Percentiles rank a stretch among this genome's conserved stretches.
Conservation (phyloP, 2,329 filamentous ascomycete genomes). For the Pezicula neosporulosa region DNA sequence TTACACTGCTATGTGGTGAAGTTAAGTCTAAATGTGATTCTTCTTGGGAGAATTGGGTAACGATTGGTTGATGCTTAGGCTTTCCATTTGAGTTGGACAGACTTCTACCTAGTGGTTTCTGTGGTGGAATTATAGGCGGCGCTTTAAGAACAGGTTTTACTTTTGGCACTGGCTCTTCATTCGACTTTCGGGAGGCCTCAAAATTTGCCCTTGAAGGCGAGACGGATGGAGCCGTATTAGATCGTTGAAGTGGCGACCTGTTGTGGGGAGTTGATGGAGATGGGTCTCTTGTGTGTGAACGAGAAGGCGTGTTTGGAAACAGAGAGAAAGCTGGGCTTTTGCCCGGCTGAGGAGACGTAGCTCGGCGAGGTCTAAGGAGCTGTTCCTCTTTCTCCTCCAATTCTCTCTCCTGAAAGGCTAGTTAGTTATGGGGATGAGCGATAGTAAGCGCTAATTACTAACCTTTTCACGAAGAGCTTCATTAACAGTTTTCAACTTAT, state of each 20-base stretch:
- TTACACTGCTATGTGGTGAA: background rate
- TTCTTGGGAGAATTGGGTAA: background rate
- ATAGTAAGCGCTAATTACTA: conserved; percentile 1
- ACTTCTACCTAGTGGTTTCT: background rate
- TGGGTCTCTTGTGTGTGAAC: conserved; percentile 9
- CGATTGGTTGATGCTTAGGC: background rate
- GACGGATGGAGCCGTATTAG: conserved; percentile 51
- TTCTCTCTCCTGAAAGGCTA: background rate
- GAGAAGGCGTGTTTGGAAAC: conserved; percentile 25
- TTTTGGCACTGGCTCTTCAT: conserved; percentile 15
- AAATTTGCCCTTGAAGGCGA: conserved; percentile 39
- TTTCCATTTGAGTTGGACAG: background rate
- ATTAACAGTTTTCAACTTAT: conserved; percentile 53
- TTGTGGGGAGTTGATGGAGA: conserved; percentile 6
- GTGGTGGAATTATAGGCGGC: background rate
- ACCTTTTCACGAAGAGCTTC: conserved; percentile 37
- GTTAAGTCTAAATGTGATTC: background rate
- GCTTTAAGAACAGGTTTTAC: conserved; percentile 10
- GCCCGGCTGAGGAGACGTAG: conserved; percentile 44
- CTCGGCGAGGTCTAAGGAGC: conserved; percentile 34
- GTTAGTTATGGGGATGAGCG: conserved; percentile 26
- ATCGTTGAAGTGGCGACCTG: conserved; percentile 33
- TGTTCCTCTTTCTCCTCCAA: conserved; percentile 13
- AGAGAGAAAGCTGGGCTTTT: conserved; percentile 43
- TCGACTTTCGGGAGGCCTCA: conserved; percentile 8